Evolutionary conservation across 2,329 filamentous ascomycete species (phyloP), one percentile per base, ranked within the genome.

Genomic region (Plenodomus biglobosus): DNA sequence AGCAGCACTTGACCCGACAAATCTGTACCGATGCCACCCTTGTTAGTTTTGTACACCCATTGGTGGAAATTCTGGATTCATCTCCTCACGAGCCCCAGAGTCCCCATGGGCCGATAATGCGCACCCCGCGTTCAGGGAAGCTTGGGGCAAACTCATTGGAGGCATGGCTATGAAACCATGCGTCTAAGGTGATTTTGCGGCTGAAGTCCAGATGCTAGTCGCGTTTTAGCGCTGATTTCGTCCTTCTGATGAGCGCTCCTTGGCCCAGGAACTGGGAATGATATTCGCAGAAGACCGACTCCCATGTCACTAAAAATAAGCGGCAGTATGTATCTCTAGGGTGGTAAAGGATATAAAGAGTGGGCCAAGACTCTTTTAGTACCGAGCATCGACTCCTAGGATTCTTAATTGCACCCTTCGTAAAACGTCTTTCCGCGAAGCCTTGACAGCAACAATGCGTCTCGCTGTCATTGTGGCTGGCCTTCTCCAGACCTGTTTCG

Each of bases 31-130:
- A 24, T 24, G 22, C 17, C 34, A 36, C 17, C 34, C 4, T 15
- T 5, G 35, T n/a, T 16, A n/a, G 8, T 5, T 4, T 17, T n/a
- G 15, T 13, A 38, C 18, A n/a, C 35, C 18, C n/a, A 38, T 38
- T 61, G 58, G 58, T 61, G 58, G 55, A 61, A 56, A 52, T 47
- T 59, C 19, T 48, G 35, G 20, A n/a, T 39, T 44, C 51, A 47
- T 38, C 19, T 44, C 56, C 51, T 52, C 55, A 58, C 46, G 50
- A 50, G 50, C 46, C 47, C 46, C 44, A 44, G 44, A 42, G 47
- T 41, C 34, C 38, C 27, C 34, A 20, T 47, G 13, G 27, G 8
- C 27, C 27, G 3, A 11, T 34, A 22, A 42, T 40, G 43, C 46
- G 47, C 51, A 50, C 58, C 56, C 56, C 49, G 52, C 58, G 46